Base-by-base conservation (phyloP, 2,329 filamentous ascomycete genomes). In the Aureobasidium lini region DNA sequence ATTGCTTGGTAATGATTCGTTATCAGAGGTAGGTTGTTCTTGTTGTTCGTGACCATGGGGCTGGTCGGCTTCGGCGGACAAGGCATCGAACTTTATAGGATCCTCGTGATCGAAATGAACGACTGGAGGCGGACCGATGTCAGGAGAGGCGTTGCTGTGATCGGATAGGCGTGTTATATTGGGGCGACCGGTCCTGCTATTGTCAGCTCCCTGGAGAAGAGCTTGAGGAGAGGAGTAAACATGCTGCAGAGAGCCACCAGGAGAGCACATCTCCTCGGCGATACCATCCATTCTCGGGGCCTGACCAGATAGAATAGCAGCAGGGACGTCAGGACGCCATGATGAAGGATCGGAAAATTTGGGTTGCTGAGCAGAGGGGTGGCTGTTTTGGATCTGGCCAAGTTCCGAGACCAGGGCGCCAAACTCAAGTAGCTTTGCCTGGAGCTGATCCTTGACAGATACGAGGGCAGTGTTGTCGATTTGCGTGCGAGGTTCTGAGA, bases 401-500 rank as follows among this genome's bases (percentile, higher is more conserved):
- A 93, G 77, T 31, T 81, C 81, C 46, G 81, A 83, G 10, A 94
- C 79, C 64, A 93, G 76, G 3, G 79, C 78, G 32, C 83, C 81
- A 73, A 90, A 82, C 75, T 92, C 87, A 36, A 81, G 75, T 18
- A 94, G 77, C 72, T 92, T 90, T 2, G 81, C 78, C 69, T 91
- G 85, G 63, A 95, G 77, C 70, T 85, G 83, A 47, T 79, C 78
- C 70, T 86, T 90, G 66, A 92, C 84, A n/a, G 80, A 80, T 62
- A 84, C 75, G 9, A 89, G 84, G 62, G 88, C 83, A 60, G 84
- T 81, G 32, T 85, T 81, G 56, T 82, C 76, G 47, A 81, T 79
- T 47, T 81, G 75, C 49, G 80, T 79, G 58, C 82, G 83, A 64
- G 84, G 80, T 60, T 88, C 82, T 36, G 64, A 60, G 11, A 88